Evolutionary conservation across 371 early-diverging fungal species (phyloP), one percentile per base, ranked within the genome.

Genomic region (Sporodiniella umbellata): DNA sequence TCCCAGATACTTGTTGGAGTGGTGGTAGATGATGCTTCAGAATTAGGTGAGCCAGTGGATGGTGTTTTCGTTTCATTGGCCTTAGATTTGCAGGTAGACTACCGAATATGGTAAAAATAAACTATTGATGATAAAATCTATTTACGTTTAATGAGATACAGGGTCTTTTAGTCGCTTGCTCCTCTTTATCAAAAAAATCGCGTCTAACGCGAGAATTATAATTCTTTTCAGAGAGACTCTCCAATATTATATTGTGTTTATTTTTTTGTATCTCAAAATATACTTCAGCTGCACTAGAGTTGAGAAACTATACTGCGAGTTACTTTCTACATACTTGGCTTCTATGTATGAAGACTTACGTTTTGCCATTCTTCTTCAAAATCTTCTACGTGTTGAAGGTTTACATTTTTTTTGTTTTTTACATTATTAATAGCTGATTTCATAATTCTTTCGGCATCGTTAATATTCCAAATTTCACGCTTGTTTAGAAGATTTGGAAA

Each of bases 311-410:
- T 53, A 45, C 21, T 46, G 17, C 46, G 40, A 39, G 42, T 53
- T 31, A 53, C 42, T 39, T 44, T 23, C 22, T 52, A 52, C 37
- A 45, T 52, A 0, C 45, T 52, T 45, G 17, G 22, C 30, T 46
- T 30, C 18, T 40, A 40, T 45, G 53, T 24, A 26, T 46, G 24
- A 53, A 31, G 22, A 19, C 25, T 45, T 53, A 53, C 46, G 46
- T 39, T 10, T 30, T 53, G 53, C 46, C 53, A 53, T 17, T 45
- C 39, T 53, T 53, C 24, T 53, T 45, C 53, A 53, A 53, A 33
- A 53, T 45, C 39, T 53, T 53, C 25, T 53, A 53, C 39, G 15
- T 39, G 45, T 14, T 45, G 45, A 24, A 15, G 24, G 12, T 42
- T 35, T 33, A 22, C 25, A 31, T 50, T 12, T 28, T 50, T 42